Percentiles rank a stretch among this genome's conserved stretches.
These are phyloP conservation scores for Cutaneotrichosporon daszewskae DNA, from an alignment of 1,284 basidiomycete genomes.

Conservation along the genomic window DNA sequence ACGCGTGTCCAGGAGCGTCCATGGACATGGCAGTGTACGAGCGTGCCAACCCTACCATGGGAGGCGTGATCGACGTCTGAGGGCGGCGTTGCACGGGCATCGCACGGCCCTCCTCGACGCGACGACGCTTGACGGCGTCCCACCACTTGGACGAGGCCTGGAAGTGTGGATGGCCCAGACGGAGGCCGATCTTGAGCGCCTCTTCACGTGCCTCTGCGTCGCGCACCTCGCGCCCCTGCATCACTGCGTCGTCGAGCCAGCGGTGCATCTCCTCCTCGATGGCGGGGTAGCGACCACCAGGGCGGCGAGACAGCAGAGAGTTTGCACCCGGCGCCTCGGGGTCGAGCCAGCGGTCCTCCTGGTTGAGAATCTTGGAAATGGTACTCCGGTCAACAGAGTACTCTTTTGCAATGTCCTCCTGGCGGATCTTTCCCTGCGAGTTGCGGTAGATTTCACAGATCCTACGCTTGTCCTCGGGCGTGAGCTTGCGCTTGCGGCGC, in stretches of 20 bases:
- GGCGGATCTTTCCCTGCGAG: slow-evolving; percentile 21
- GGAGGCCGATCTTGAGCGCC: slow-evolving; percentile 16
- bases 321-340: slow-evolving; percentile 11
- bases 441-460: slow-evolving; percentile 22
- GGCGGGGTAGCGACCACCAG: slow-evolving; percentile 19
- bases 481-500: slow-evolving; percentile 23
- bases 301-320: slow-evolving; percentile 12
- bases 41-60: slow-evolving; percentile 11
- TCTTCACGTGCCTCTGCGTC: slow-evolving; percentile 20
- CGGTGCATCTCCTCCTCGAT: slow-evolving; percentile 23
- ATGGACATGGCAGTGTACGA: slow-evolving; percentile 17
- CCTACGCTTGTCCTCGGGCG: slow-evolving; percentile 22
- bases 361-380: slow-evolving; percentile 23
- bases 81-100: slow-evolving; percentile 16
- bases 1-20: slow-evolving; percentile 12
- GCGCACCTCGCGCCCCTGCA: slow-evolving; percentile 17
- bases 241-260: slow-evolving; percentile 19
- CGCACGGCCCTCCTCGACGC: slow-evolving; percentile 19
- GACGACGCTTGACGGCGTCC: slow-evolving; percentile 22
- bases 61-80: slow-evolving; percentile 3
- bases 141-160: slow-evolving; percentile 24
- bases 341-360: slow-evolving; percentile 22
- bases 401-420: slow-evolving; percentile 23
- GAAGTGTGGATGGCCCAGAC: slow-evolving; percentile 20
- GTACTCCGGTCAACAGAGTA: slow-evolving; percentile 23